These are phyloP conservation scores for Scheffersomyces amazonensis DNA, from an alignment of 805 yeast genomes.

Conservation along the genomic window DNA sequence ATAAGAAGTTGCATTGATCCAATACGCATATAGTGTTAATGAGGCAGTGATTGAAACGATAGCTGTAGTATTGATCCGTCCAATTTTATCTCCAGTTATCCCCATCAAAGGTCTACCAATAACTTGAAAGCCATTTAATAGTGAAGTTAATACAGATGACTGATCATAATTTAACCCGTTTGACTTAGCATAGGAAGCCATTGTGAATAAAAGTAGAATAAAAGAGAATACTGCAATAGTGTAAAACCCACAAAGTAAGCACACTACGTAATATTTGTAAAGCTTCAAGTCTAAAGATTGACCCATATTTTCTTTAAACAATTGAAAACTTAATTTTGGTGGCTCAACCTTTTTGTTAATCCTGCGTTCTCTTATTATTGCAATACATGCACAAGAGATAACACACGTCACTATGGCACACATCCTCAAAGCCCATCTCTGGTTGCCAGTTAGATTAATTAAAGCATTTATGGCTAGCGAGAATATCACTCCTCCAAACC, in stretches of 20 bases:
- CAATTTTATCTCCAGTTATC: slow-evolving; percentile 42
- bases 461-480: slow-evolving; percentile 41
- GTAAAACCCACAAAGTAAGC: slow-evolving; percentile 30
- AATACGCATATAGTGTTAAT: slow-evolving; percentile 29
- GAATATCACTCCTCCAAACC: slow-evolving; percentile 49
- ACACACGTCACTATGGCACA: slow-evolving; percentile 31
- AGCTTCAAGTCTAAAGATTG: slow-evolving; percentile 34
- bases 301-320: slow-evolving; percentile 18
- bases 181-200: slow-evolving; percentile 36
- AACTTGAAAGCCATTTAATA: slow-evolving; percentile 41
- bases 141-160: slow-evolving; percentile 30
- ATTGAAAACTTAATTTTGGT: slow-evolving; percentile 17
- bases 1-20: slow-evolving; percentile 36
- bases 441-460: slow-evolving; percentile 38
- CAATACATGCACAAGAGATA: slow-evolving; percentile 32
- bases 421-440: slow-evolving; percentile 43
- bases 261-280: slow-evolving; percentile 19
- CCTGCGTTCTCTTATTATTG: slow-evolving; percentile 47
- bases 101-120: slow-evolving; percentile 53
- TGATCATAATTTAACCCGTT: slow-evolving; percentile 41
- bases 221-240: slow-evolving; percentile 36
- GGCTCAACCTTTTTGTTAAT: slow-evolving; percentile 17
- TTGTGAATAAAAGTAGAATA: slow-evolving; percentile 29
- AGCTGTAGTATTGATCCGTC: slow-evolving; percentile 39
- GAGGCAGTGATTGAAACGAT: slow-evolving; percentile 19